Evolutionary conservation across 2,329 filamentous ascomycete species (phyloP), one percentile per base, ranked within the genome.

Genomic region (Mollisia scopiformis): DNA sequence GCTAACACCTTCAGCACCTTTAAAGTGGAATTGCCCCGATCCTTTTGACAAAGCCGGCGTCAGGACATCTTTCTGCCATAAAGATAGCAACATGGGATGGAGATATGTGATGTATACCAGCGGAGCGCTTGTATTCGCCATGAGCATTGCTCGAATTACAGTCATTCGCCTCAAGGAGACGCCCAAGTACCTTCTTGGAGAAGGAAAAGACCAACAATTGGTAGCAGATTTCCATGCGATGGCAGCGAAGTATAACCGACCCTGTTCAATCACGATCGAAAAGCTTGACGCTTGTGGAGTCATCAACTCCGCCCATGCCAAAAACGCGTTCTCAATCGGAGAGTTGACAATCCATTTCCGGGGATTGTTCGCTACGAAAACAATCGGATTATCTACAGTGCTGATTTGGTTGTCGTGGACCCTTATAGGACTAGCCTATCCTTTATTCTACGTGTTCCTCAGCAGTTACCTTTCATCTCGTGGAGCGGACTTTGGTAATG

Each of bases 401-500:
- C 75, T 92, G 61, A 85, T 92, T 63, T 90, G 87, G 84, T 70
- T 89, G 6, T 88, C 84, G 0, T 92, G 89, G 89, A 80, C 84
- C 0, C 71, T 89, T 2, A 89, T 91, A 33, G 89, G 89, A 6
- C 80, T 92, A 0, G 88, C 87, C 0, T 92, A 92, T 67, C 89
- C 90, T 0, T 78, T 93, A 0, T 93, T 90, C 74, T 89, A 90
- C 65, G 88, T 91, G 56, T 93, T 92, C 72, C 76, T 92, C 1
- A 86, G 86, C 0, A 77, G 76, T 1, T 92, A 92, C 69, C 80
- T 92, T 14, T 73, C 74, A 7, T 81, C 80, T 37, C 84, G 85
- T 16, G 88, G 88, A 39, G 84, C 85, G 1, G 69, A 76, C 1
- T 82, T 87, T 30, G 82, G 82, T 3, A 73, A 83, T 25, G 76